phyloP scores from a whole-genome alignment of 2,329 filamentous ascomycete species.

The Alternaria arborescens region DNA sequence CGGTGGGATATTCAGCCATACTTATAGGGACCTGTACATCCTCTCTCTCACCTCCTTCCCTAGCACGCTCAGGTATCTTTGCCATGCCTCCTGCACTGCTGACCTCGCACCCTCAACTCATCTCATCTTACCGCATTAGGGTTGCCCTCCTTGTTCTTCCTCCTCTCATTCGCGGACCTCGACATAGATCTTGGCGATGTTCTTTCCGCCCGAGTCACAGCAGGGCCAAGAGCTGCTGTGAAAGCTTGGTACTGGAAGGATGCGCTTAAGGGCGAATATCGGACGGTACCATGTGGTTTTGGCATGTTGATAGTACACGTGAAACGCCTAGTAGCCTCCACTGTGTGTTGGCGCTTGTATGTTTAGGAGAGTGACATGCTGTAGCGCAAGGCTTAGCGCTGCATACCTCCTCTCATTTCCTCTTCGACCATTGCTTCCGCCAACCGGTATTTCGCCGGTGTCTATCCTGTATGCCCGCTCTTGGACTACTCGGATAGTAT shows the following conservation, averaged over 20 bases:
- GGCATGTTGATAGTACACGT: conserved; percentile 11
- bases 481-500: neutral
- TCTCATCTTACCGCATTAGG: conserved; percentile 13
- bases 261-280: neutral
- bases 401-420: conserved; percentile 3
- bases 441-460: conserved; percentile 19
- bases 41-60: neutral
- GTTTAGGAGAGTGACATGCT: conserved; percentile 7
- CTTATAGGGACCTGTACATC: conserved; percentile 13
- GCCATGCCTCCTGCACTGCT: conserved; percentile 5
- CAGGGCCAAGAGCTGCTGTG: conserved; percentile 10
- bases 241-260: conserved; percentile 11
- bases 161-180: conserved; percentile 27
- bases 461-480: neutral
- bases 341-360: conserved; percentile 7
- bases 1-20: neutral
- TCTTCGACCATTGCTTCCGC: conserved; percentile 19
- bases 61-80: conserved; percentile 3
- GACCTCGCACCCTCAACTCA: conserved; percentile 3
- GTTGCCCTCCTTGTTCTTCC: neutral
- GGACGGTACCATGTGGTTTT: neutral
- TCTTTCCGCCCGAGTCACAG: conserved; percentile 14
- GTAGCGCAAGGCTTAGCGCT: conserved; percentile 24
- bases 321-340: conserved; percentile 25
- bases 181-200: conserved; percentile 18